phyloP scores from a whole-genome alignment of 2,329 filamentous ascomycete species.

The Nannizzia gypsea region DNA sequence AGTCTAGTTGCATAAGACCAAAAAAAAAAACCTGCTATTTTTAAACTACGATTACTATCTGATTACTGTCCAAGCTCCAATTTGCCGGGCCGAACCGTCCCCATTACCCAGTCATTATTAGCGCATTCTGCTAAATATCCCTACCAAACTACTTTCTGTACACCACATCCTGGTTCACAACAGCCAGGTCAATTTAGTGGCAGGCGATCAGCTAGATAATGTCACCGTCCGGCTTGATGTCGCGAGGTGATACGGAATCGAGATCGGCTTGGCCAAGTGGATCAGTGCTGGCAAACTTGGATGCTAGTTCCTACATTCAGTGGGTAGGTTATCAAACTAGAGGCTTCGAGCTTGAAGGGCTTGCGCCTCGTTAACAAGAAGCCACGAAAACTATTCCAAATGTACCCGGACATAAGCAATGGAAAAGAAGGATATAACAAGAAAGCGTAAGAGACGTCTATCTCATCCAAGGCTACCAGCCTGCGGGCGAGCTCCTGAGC shows the following conservation, averaged over 20 bases:
- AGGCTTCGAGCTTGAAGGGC: no score
- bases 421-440: background rate
- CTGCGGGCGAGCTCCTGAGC: background rate
- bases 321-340: no score
- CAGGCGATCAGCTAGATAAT: background rate
- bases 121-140: no score
- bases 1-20: background rate
- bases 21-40: background rate
- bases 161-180: background rate
- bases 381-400: background rate
- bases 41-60: background rate
- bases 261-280: background rate
- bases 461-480: background rate
- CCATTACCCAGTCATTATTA: background rate
- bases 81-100: background rate
- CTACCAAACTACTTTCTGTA: background rate
- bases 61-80: background rate
- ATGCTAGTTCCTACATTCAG: background rate
- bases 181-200: background rate
- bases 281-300: background rate
- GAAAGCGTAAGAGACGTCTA: slow-evolving; percentile 1
- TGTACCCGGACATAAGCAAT: background rate
- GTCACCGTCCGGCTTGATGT: no score
- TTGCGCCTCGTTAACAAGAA: background rate
- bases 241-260: background rate